Evolutionary conservation across 2,329 filamentous ascomycete species (phyloP).

Genomic region (Alternaria sp.): DNA sequence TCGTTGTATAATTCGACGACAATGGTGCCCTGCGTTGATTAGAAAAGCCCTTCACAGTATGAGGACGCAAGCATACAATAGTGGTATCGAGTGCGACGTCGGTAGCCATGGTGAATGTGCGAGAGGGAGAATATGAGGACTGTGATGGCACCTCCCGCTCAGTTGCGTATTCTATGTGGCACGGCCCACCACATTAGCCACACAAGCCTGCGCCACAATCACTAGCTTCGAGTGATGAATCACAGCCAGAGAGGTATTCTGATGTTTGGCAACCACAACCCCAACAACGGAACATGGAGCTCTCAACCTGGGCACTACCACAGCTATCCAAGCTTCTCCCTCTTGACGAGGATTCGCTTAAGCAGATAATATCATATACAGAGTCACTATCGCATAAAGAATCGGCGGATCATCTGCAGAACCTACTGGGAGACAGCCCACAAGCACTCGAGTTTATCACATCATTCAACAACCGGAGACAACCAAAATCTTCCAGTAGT

Average conservation of each 20-base stretch:
- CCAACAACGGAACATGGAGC: slow-evolving; percentile 44
- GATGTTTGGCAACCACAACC: slow-evolving; percentile 11
- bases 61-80: not conserved
- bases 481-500: slow-evolving; percentile 42
- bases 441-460: slow-evolving; percentile 76
- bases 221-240: slow-evolving; percentile 32
- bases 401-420: slow-evolving; percentile 84
- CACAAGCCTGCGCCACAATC: slow-evolving; percentile 23
- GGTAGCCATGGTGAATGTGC: slow-evolving; percentile 56
- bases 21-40: slow-evolving; percentile 72
- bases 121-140: slow-evolving; percentile 27
- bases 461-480: slow-evolving; percentile 74
- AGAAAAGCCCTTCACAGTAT: not conserved
- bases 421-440: slow-evolving; percentile 85
- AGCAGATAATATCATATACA: slow-evolving; percentile 85
- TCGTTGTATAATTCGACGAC: slow-evolving; percentile 86
- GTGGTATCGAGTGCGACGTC: slow-evolving; percentile 80
- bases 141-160: slow-evolving; percentile 27
- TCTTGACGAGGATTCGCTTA: slow-evolving; percentile 82
- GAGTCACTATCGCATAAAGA: slow-evolving; percentile 77
- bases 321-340: slow-evolving; percentile 83
- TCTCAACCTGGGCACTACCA: slow-evolving; percentile 66
- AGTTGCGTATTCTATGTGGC: slow-evolving; percentile 13
- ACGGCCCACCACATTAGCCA: slow-evolving; percentile 25
- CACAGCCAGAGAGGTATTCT: slow-evolving; percentile 20